These are phyloP conservation scores for Neotropicomus parvogracilis DNA, from an alignment of 1,284 basidiomycete species.

Conservation along the genomic window DNA sequence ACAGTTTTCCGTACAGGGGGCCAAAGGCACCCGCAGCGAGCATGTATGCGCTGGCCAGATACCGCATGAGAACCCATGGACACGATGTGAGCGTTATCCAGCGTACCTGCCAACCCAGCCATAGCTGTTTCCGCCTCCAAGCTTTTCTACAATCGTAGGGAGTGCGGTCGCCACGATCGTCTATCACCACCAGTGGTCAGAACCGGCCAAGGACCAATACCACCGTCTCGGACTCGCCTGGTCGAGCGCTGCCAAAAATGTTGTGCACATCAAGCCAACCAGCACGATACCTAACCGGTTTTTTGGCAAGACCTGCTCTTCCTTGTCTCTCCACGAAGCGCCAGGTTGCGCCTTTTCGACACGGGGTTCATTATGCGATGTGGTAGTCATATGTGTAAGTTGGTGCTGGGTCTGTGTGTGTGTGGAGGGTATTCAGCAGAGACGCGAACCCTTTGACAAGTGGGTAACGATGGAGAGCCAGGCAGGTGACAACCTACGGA, in stretches of 20 bases:
- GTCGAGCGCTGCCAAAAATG: conserved; percentile 59
- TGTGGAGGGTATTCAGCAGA: background rate
- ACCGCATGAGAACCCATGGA: background rate
- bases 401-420: too few relatives aligned
- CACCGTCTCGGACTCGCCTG: conserved; percentile 39
- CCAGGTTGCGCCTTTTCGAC: conserved; percentile 37
- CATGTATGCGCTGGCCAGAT: conserved; percentile 58
- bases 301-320: conserved; percentile 54
- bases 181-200: conserved; percentile 32
- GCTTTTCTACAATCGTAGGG: conserved; percentile 68
- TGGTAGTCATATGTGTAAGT: conserved; percentile 4
- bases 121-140: conserved; percentile 67
- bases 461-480: too few relatives aligned
- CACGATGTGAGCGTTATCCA: background rate
- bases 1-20: conserved; percentile 75
- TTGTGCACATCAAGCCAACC: conserved; percentile 48
- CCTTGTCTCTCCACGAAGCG: conserved; percentile 50
- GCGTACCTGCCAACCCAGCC: conserved; percentile 74
- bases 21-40: conserved; percentile 65
- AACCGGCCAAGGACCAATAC: background rate
- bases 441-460: too few relatives aligned
- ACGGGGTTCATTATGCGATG: conserved; percentile 17
- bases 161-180: conserved; percentile 79
- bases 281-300: conserved; percentile 56
- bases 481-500: background rate